Base-by-base conservation (phyloP, 345 rosid species). In the Murraya koenigii region DNA sequence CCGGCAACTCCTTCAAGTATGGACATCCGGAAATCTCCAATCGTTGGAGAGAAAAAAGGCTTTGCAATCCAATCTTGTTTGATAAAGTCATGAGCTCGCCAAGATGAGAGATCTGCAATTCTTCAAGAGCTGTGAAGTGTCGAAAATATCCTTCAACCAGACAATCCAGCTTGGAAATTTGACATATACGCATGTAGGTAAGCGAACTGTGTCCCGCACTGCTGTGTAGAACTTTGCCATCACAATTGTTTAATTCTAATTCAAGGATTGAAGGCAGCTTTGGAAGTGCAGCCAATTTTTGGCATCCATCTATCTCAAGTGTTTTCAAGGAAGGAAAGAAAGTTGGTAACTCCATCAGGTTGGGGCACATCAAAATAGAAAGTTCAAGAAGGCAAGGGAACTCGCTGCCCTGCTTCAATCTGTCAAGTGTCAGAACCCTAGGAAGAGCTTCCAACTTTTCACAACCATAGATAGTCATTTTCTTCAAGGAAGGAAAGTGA, bases 311-410 rank as follows among this genome's bases (percentile, higher is more conserved):
- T 28, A 75, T 64, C 70, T 63, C 61, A 49, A 75, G 63, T 2
- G 15, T 64, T 49, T 1, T 47, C 22, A 75, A 49, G 49, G 71
- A 75, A 32, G 78, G 78, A 52, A 75, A 15, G 7, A 49, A n/a
- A 1, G 1, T 5, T 8, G 78, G 78, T 13, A 75, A 64, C 6
- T 75, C 78, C 49, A 2, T 5, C 62, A 64, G 59, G 35, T 75
- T 75, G n/a, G 69, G 78, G 25, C 78, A 75, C 2, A 38, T 39
- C 28, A 23, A 60, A 9, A 74, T 22, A 28, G 28, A 63, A 47
- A 75, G 63, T 33, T 75, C 78, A 2, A 30, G 78, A 20, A 75
- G 78, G 7, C 71, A 47, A 33, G 71, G 70, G 15, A 75, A 75
- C 23, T 64, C 71, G 0, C 55, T 41, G 67, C 77, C 58, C 56